These are phyloP conservation scores for Solanum etuberosum DNA, from an alignment of 257 asterid species.

Conservation along the genomic window DNA sequence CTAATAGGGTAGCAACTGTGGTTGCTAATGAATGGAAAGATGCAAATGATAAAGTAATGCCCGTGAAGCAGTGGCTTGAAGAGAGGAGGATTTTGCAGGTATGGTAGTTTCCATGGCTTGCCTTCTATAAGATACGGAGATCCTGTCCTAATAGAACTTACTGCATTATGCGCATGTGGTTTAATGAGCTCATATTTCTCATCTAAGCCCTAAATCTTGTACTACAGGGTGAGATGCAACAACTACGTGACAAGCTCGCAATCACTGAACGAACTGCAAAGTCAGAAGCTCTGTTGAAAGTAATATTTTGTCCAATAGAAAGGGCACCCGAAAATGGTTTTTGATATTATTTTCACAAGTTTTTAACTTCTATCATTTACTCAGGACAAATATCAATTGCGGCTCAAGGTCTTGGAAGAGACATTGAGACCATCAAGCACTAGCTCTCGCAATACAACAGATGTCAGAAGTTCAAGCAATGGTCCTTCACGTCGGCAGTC, in stretches of 20 bases:
- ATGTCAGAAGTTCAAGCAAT: slow-evolving; percentile 63
- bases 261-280: slow-evolving; percentile 74
- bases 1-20: slow-evolving; percentile 54
- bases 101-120: background rate
- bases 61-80: slow-evolving; percentile 95
- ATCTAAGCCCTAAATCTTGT: background rate
- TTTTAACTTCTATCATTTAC: background rate
- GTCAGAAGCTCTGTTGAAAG: slow-evolving; percentile 86
- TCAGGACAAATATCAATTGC: slow-evolving; percentile 79
- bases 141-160: background rate
- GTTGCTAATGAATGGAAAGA: slow-evolving; percentile 99
- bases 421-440: slow-evolving; percentile 67
- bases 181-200: background rate
- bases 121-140: background rate
- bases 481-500: slow-evolving; percentile 91
- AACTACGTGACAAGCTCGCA: slow-evolving; percentile 81
- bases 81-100: slow-evolving; percentile 94
- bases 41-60: slow-evolving; percentile 96
- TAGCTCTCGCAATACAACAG: slow-evolving; percentile 44
- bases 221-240: slow-evolving; percentile 91
- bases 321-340: background rate
- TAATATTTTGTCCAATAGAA: slow-evolving; percentile 10
- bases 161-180: background rate
- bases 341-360: background rate
- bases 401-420: slow-evolving; percentile 83